These are phyloP conservation scores for Solanum habrochaites DNA, from an alignment of 257 asterid species.

Conservation along the genomic window DNA sequence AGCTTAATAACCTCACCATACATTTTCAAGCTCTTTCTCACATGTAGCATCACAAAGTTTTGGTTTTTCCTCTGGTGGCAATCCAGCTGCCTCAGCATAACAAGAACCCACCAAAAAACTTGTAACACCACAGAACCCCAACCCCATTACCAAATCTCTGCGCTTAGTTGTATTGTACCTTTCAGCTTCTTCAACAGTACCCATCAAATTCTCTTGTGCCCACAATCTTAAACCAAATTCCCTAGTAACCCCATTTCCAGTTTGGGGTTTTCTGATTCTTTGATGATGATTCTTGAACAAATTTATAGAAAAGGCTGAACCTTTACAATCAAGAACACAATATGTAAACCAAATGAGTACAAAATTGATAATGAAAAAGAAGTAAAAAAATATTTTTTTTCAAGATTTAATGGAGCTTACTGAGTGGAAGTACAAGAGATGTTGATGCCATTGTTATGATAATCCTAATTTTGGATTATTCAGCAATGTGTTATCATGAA, in stretches of 20 bases:
- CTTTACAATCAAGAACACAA: constrained; percentile 10
- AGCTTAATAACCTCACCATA: constrained; percentile 58
- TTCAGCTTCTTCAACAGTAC: constrained; percentile 3
- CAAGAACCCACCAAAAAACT: constrained; percentile 24
- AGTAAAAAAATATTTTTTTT: background rate
- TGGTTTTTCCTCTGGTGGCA: constrained; percentile 92
- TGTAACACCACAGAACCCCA: constrained; percentile 18
- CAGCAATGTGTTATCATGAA: constrained; percentile 8
- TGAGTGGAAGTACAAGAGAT: constrained; percentile 28
- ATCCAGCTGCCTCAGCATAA: constrained; percentile 63
- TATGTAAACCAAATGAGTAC: background rate
- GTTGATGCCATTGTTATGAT: constrained; percentile 28
- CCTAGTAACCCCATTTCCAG: background rate
- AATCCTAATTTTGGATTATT: background rate
- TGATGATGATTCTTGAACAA: constrained; percentile 14
- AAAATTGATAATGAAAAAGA: background rate
- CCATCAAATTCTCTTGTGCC: background rate
- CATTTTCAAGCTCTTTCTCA: constrained; percentile 89
- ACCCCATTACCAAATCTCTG: constrained; percentile 23
- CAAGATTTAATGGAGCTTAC: constrained; percentile 3
- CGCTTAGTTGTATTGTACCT: constrained; percentile 22
- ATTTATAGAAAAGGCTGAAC: constrained; percentile 19
- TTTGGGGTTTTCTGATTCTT: constrained; percentile 4
- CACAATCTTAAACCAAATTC: background rate
- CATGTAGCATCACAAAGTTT: constrained; percentile 70